Evolutionary conservation across 2,329 filamentous ascomycete species (phyloP).

Genomic region (Trichophaea hybrida): DNA sequence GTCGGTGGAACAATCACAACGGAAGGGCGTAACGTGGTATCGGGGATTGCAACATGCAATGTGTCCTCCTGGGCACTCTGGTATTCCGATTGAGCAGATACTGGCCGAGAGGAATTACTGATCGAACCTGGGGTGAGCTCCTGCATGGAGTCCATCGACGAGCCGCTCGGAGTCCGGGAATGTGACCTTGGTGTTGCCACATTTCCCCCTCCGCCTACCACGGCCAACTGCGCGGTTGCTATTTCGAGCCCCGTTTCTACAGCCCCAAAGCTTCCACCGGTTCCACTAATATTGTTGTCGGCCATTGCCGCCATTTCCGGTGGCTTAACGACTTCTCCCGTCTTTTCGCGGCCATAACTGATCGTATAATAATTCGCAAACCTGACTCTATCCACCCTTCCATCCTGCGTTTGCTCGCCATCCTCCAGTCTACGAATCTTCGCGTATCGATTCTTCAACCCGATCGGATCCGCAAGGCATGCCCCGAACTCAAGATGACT

Average conservation of each 20-base stretch:
- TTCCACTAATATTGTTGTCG: background rate
- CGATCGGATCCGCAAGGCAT: slow-evolving; percentile 60
- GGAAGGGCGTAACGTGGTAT: background rate
- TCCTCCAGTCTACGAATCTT: slow-evolving; percentile 58
- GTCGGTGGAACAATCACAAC: slow-evolving; percentile 2
- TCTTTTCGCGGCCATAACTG: slow-evolving; percentile 58
- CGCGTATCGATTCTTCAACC: slow-evolving; percentile 55
- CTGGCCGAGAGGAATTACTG: background rate
- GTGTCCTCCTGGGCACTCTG: background rate
- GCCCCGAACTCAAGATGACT: slow-evolving; percentile 75
- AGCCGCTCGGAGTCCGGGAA: background rate
- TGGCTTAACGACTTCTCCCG: slow-evolving; percentile 15
- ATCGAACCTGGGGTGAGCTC: background rate
- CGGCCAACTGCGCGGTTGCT: background rate
- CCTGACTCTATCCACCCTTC: slow-evolving; percentile 42
- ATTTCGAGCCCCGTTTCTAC: background rate
- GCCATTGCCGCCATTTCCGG: background rate
- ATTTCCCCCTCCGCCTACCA: background rate
- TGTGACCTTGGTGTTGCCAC: background rate
- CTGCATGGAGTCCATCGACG: background rate
- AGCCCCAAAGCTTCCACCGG: background rate
- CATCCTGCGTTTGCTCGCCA: slow-evolving; percentile 23
- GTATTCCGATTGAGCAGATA: background rate
- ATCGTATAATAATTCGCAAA: slow-evolving; percentile 87
- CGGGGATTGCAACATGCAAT: background rate